Evolutionary conservation across 2,329 filamentous ascomycete genomes (phyloP), one percentile per base, ranked within the genome.

Genomic region (Drechslerella dactyloides): DNA sequence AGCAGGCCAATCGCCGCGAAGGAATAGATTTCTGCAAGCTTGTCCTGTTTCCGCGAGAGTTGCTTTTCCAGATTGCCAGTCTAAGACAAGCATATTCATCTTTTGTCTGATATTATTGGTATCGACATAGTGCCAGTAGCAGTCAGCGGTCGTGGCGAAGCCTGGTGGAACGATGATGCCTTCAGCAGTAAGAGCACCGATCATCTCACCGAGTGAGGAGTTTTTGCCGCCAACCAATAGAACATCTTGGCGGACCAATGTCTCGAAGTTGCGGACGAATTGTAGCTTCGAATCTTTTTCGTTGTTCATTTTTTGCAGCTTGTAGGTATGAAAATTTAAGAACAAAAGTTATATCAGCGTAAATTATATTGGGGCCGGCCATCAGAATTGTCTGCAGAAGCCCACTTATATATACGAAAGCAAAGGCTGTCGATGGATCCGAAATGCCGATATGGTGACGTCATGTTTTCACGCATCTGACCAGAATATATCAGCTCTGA

Each of bases 151-250:
- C 5, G 79, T 80, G 1, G 78, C 78, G 69, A 80, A 58, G 78
- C 79, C 79, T 15, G 78, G 75, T 19, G 79, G 79, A 1, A 80
- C 78, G 11, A 76, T 42, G 33, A 80, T 77, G 1, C 77, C 78
- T 56, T 78, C 55, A 10, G 69, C 33, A 2, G 33, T 68, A 4
- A 80, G 78, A 24, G 74, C 58, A 21, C 76, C 65, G 58, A 81
- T 79, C 78, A 80, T 80, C 72, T 80, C 79, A 2, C 79, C 79
- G 19, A 80, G 70, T 1, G 79, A 81, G 11, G 79, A 78, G 56
- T 80, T 81, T 74, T 80, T 81, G 6, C 79, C 79, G 15, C 79
- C 79, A 5, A 80, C 79, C 6, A 78, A 52, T 27, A 69, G 73
- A 19, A 74, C 78, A 74, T 78, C 78, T 27, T 66, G 40, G 73